phyloP scores from a whole-genome alignment of 2,329 filamentous ascomycete genomes.

The Dactylonectria macrodidyma region DNA sequence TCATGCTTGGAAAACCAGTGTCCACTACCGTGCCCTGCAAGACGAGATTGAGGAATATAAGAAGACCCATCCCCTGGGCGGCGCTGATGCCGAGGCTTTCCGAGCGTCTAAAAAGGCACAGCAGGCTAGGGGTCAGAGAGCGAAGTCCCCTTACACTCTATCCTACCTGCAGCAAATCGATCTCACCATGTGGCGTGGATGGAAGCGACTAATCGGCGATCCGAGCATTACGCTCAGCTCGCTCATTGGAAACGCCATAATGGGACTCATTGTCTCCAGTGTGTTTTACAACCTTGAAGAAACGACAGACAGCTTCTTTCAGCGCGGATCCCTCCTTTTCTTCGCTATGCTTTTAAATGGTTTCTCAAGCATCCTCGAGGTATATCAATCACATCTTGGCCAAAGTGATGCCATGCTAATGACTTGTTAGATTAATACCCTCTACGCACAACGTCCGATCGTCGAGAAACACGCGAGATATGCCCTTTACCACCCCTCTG shows the following conservation, averaged over 20 bases:
- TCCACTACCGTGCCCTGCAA: constrained; percentile 53
- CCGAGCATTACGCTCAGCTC: constrained; percentile 56
- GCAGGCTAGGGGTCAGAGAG: constrained; percentile 59
- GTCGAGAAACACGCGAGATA: constrained; percentile 55
- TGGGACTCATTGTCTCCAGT: constrained; percentile 66
- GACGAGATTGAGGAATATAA: constrained; percentile 68
- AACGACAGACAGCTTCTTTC: constrained; percentile 61
- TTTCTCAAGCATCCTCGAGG: constrained; percentile 54
- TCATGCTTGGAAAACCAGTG: constrained; percentile 48
- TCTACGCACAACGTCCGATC: constrained; percentile 51
- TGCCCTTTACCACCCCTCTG: constrained; percentile 52
- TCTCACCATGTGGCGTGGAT: constrained; percentile 52
- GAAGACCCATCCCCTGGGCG: constrained; percentile 44
- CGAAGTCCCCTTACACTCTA: constrained; percentile 41
- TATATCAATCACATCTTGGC: constrained; percentile 8
- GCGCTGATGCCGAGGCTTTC: constrained; percentile 63
- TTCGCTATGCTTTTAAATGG: constrained; percentile 67
- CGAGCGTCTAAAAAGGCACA: constrained; percentile 60
- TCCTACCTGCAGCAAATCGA: constrained; percentile 42
- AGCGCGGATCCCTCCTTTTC: constrained; percentile 64
- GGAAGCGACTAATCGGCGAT: constrained; percentile 56
- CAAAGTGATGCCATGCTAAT: constrained; percentile 46
- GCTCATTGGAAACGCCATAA: constrained; percentile 60
- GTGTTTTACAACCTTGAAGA: constrained; percentile 64
- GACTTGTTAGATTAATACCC: constrained; percentile 39